Evolutionary conservation across 2,329 filamentous ascomycete genomes (phyloP).

Genomic region (Cladophialophora chaetospira): DNA sequence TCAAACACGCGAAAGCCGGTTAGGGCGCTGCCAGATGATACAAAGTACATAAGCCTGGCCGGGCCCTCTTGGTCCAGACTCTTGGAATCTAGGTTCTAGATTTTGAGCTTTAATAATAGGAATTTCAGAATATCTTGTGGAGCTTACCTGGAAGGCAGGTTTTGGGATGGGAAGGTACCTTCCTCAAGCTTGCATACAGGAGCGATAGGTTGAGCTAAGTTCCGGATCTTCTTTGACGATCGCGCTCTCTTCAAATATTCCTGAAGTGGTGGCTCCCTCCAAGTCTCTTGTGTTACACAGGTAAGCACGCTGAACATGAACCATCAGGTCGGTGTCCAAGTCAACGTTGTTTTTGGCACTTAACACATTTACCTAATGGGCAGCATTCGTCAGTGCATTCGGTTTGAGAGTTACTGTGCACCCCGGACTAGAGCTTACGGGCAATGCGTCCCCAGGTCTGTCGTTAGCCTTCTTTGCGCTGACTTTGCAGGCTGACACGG

Average conservation of each 20-base stretch:
- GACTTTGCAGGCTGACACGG: not conserved
- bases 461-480: not conserved
- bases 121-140: no score
- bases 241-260: no score
- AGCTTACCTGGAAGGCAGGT: no score
- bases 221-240: no score
- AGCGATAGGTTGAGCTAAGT: no score
- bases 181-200: no score
- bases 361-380: not conserved
- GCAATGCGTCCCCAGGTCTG: not conserved
- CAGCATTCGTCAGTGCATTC: not conserved
- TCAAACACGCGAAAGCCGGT: not conserved
- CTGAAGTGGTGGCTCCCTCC: no score
- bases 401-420: not conserved
- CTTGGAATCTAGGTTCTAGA: not conserved
- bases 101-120: no score
- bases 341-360: not conserved
- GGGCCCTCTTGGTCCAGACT: not conserved
- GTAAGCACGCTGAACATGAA: no score
- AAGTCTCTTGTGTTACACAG: no score
- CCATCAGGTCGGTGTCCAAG: not conserved
- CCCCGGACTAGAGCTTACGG: no score
- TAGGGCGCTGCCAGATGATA: not conserved
- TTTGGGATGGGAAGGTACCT: no score
- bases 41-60: conserved; percentile 7